Base-by-base conservation (phyloP, 305 asterid genomes). In the Ajuga reptans region DNA sequence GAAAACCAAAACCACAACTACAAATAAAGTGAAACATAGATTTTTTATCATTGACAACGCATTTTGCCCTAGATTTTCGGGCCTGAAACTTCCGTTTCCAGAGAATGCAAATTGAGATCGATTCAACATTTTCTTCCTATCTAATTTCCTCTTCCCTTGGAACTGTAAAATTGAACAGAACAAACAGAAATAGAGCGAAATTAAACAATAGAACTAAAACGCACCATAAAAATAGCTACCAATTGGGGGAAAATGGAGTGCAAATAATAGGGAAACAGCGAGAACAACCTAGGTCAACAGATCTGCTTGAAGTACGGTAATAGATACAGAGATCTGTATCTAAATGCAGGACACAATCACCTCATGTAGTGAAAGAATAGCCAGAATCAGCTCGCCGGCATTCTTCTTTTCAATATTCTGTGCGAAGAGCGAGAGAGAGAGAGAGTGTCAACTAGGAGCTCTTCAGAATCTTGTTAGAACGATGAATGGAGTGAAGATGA, bases 41-140 rank as follows among this genome's bases (percentile, higher is more conserved):
- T 89, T 92, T 71, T 89, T 84, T 54, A 89, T 85, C 91, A 89
- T 63, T 37, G 96, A 82, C 69, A 89, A 31, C 10, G 92, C 98
- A 76, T 86, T 82, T 42, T 79, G 91, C 41, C 98, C 98, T 29
- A 89, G 78, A 74, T 84, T 84, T 76, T 89, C 96, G 3, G 92
- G 86, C 78, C 92, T 69, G 66, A 88, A 86, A 78, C 79, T 66
- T 46, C 85, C 96, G 69, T 69, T 80, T 64, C 96, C 72, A 1
- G 84, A 83, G 1, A 82, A 70, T 72, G 78, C 71, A 63, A 79
- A 55, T 33, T 85, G 80, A 21, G 88, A 77, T 43, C 96, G 88
- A 68, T 82, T 75, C 82, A 86, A 31, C 92, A 87, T 92, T 84
- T 74, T 14, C 14, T 47, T 9, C 66, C 66, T 46, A 42, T 41